A percentile compares a stretch with the other conserved stretches of the same genome.
Conservation (phyloP, 192 early-diverging fungal species). For the Backusella psychrophila region DNA sequence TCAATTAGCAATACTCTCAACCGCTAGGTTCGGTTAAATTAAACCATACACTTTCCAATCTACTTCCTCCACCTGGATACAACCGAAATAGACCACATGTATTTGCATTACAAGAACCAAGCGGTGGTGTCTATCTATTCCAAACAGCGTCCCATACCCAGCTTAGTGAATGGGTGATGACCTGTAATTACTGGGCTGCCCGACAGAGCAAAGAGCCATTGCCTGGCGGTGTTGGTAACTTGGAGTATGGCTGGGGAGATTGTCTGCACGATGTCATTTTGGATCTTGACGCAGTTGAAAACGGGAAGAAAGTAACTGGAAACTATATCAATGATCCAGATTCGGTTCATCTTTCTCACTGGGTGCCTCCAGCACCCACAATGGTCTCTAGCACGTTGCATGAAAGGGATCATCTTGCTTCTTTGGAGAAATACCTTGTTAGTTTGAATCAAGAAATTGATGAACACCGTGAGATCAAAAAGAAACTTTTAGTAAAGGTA, state of each 20-base stretch:
- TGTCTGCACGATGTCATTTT: conserved; percentile 36
- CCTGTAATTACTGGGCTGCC: conserved; percentile 95
- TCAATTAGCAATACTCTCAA: conserved; percentile 33
- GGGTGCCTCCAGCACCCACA: conserved; percentile 49
- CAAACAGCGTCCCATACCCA: conserved; percentile 70
- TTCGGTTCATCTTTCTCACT: conserved; percentile 41
- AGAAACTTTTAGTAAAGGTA: conserved; percentile 43
- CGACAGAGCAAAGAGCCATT: conserved; percentile 88
- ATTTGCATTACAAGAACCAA: conserved; percentile 81
- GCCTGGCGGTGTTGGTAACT: conserved; percentile 81
- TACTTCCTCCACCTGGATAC: conserved; percentile 85
- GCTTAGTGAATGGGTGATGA: conserved; percentile 80
- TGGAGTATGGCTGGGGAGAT: conserved; percentile 92
- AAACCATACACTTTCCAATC: conserved; percentile 82
- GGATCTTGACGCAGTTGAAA: conserved; percentile 25
- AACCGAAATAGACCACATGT: conserved; percentile 72
- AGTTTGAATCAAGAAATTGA: conserved; percentile 68
- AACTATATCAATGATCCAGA: conserved; percentile 15
- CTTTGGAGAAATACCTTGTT: conserved; percentile 61
- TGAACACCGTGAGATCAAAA: conserved; percentile 60
- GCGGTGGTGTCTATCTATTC: conserved; percentile 90
- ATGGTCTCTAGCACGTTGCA: conserved; percentile 37
- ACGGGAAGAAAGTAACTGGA: conserved; percentile 20
- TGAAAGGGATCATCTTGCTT: conserved; percentile 56
- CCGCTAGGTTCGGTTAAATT: conserved; percentile 50